phyloP scores from a whole-genome alignment of 2,329 filamentous ascomycete species.

The Pestalotiopsis sp. region DNA sequence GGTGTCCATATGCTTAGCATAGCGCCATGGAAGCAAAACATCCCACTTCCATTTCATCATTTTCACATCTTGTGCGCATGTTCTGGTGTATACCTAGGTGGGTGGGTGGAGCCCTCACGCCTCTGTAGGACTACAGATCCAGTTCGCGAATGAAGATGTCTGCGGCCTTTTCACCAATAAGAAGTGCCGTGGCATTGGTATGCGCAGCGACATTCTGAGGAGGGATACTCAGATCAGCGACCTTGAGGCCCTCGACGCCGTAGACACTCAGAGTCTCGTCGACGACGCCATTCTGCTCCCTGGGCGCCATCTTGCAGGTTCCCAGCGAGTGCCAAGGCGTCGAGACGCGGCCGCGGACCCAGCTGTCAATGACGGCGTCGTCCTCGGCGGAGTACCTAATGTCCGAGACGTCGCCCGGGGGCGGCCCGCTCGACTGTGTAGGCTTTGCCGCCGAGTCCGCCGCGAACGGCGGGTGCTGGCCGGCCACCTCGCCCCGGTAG shows the following conservation, averaged over 20 bases:
- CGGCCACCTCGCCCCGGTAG: conserved; percentile 45
- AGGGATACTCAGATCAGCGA: conserved; percentile 36
- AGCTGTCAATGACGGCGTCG: conserved; percentile 45
- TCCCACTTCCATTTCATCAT: no score
- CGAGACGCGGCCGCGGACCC: conserved; percentile 34
- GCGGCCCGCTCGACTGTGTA: conserved; percentile 22
- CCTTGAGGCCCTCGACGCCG: conserved; percentile 39
- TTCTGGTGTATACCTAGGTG: no score
- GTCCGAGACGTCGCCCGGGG: conserved; percentile 30
- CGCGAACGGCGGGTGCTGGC: conserved; percentile 44
- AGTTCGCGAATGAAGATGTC: conserved; percentile 43
- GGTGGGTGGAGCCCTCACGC: no score
- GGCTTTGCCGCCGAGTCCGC: conserved; percentile 37
- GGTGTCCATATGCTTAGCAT: background rate
- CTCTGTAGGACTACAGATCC: conserved; percentile 16
- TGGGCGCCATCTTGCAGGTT: conserved; percentile 43
- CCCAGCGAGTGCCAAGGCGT: conserved; percentile 46
- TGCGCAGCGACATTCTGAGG: conserved; percentile 43
- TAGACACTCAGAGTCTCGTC: conserved; percentile 40
- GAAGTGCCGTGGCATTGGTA: conserved; percentile 49
- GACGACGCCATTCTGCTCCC: conserved; percentile 41
- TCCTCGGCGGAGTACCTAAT: conserved; percentile 48
- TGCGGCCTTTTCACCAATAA: conserved; percentile 49
- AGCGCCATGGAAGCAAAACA: background rate
- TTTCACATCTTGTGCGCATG: no score